Conservation (phyloP, 768 basidiomycete species). For the Hypholoma sublateritium region DNA sequence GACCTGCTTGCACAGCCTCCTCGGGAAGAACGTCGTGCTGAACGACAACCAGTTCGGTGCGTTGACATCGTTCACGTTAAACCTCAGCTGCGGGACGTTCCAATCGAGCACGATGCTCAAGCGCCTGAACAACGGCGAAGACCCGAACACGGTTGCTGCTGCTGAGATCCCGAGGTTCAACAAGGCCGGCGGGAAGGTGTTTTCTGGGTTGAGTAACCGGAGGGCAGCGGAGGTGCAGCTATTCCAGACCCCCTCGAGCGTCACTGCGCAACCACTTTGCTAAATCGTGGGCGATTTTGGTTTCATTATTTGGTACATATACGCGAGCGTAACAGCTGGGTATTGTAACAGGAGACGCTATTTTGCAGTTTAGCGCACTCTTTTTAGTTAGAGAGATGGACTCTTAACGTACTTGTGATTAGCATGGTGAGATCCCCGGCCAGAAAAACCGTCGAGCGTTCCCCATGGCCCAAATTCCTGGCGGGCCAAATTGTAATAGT, state of each 20-base stretch:
- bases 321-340: too few relatives aligned
- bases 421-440: too few relatives aligned
- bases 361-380: too few relatives aligned
- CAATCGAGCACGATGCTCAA: conserved; percentile 29
- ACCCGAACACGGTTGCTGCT: conserved; percentile 34
- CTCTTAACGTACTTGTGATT: too few relatives aligned
- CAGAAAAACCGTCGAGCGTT: too few relatives aligned
- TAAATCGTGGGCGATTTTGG: background rate
- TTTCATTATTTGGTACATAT: background rate
- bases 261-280: conserved; percentile 30
- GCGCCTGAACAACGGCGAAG: conserved; percentile 33
- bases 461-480: too few relatives aligned
- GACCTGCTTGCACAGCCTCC: conserved; percentile 26
- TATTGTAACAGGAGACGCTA: too few relatives aligned
- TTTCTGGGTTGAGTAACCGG: conserved; percentile 28
- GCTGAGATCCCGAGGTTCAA: conserved; percentile 35
- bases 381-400: too few relatives aligned
- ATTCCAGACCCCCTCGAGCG: conserved; percentile 32
- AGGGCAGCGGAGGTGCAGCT: conserved; percentile 31
- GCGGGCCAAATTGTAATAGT: too few relatives aligned
- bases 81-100: conserved; percentile 30
- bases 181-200: conserved; percentile 28
- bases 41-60: conserved; percentile 40
- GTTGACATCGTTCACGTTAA: conserved; percentile 31
- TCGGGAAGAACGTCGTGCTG: conserved; percentile 27